Base-by-base conservation (phyloP, 768 basidiomycete species). In the Tulasnella sp. region DNA sequence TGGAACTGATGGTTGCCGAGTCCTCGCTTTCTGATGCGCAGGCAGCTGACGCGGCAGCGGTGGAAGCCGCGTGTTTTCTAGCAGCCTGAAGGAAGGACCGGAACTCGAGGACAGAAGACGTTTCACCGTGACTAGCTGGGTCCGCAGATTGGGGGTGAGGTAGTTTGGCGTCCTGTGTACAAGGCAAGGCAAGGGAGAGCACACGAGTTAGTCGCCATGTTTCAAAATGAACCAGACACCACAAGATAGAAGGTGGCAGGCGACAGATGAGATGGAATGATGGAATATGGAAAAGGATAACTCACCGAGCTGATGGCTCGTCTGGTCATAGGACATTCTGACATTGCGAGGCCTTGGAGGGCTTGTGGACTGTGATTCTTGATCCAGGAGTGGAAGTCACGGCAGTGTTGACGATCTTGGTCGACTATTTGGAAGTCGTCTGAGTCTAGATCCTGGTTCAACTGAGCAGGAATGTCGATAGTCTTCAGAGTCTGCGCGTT, bases 191-290 rank as follows among this genome's bases (percentile, higher is more conserved):
- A 64, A 64, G 31, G 58, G 29, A 17, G 54, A 2, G 58, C 58
- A 64, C 58, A 64, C 58, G 58, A 64, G 58, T 64, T 29, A 64
- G 58, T 64, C 58, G 58, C 58, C 58, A 64, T 64, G 58, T 64
- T 64, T 64, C 58, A 64, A 64, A 64, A 34, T 64, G 58, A 64
- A 64, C 58, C 31, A 29, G 31, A 29, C 58, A 31, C 1, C 29
- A 31, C 25, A 64, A 22, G 2, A 34, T 22, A 25, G 58, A 29
- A n/a, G 58, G 58, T 64, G 58, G 25, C 58, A 64, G 58, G 58
- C 58, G 22, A 64, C 58, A 64, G 58, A 64, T 64, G 25, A 34
- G 15, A 34, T 3, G 9, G 58, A 29, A 64, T 14, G 15, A 34
- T 14, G 31, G 17, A 34, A 64, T 64, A 11, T n/a, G 39, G n/a